These are phyloP conservation scores for Diaporthe humulicola DNA, from an alignment of 2,329 filamentous ascomycete species.

Conservation along the genomic window DNA sequence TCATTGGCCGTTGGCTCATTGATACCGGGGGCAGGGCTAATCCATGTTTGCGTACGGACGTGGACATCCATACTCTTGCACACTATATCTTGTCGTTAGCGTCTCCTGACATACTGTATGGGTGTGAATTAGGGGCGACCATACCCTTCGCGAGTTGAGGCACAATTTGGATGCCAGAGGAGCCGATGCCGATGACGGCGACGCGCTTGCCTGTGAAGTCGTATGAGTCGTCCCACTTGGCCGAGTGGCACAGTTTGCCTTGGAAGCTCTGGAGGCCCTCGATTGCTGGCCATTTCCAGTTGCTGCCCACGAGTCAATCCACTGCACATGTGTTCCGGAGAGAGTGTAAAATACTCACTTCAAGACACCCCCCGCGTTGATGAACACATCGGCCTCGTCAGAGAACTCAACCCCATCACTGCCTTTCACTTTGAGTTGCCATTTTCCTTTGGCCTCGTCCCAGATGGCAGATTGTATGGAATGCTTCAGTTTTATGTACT, in stretches of 20 bases:
- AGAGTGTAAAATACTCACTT: background rate
- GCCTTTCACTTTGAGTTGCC: slow-evolving; percentile 9
- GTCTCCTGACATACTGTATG: background rate
- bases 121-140: background rate
- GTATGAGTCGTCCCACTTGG: slow-evolving; percentile 43
- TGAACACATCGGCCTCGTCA: slow-evolving; percentile 27
- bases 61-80: slow-evolving; percentile 21
- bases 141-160: slow-evolving; percentile 35
- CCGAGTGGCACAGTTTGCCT: slow-evolving; percentile 48
- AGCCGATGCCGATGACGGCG: slow-evolving; percentile 49
- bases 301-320: background rate
- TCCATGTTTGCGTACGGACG: slow-evolving; percentile 12
- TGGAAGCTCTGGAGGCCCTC: slow-evolving; percentile 50
- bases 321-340: background rate
- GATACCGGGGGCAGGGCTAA: slow-evolving; percentile 1
- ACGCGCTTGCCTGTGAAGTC: slow-evolving; percentile 32
- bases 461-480: slow-evolving; percentile 57
- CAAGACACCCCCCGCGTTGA: slow-evolving; percentile 24
- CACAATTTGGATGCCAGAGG: slow-evolving; percentile 49
- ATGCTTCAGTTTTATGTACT: slow-evolving; percentile 58
- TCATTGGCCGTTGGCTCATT: slow-evolving; percentile 7
- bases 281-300: slow-evolving; percentile 44
- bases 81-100: background rate
- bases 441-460: slow-evolving; percentile 46
- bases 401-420: slow-evolving; percentile 3